Conservation (phyloP, 495 filamentous ascomycete species). For the Penicillium diatomitis region DNA sequence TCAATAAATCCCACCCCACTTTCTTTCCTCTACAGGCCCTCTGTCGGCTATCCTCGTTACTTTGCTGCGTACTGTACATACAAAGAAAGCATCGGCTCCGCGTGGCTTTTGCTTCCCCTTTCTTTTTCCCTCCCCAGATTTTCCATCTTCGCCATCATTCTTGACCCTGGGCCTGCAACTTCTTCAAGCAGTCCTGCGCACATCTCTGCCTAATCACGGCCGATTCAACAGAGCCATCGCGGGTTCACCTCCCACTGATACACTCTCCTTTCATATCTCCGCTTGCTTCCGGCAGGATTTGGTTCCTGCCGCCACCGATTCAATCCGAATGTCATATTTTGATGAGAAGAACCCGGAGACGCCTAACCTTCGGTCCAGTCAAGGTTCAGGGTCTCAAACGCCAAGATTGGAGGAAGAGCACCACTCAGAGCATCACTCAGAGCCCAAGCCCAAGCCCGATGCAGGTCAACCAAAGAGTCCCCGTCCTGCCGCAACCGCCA, state of each 20-base stretch:
- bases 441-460: background rate
- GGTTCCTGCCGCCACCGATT: background rate
- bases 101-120: no score
- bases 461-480: background rate
- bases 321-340: conserved; percentile 7
- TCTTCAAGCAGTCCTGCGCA: no score
- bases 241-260: background rate
- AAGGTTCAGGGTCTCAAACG: background rate
- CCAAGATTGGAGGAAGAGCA: conserved; percentile 3
- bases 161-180: no score
- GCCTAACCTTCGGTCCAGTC: conserved; percentile 4
- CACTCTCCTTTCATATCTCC: background rate
- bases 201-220: background rate
- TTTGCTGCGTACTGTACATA: no score
- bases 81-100: no score
- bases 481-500: background rate
- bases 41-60: no score
- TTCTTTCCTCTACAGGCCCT: no score
- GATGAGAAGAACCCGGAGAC: conserved; percentile 9
- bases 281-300: conserved; percentile 1
- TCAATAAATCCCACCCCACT: no score
- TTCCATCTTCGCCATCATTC: no score
- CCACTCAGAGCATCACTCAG: background rate
- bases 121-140: no score
- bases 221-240: background rate